Percentiles rank a stretch among this genome's conserved stretches.
Conservation (phyloP, 768 basidiomycete genomes). For the Russula sp. region DNA sequence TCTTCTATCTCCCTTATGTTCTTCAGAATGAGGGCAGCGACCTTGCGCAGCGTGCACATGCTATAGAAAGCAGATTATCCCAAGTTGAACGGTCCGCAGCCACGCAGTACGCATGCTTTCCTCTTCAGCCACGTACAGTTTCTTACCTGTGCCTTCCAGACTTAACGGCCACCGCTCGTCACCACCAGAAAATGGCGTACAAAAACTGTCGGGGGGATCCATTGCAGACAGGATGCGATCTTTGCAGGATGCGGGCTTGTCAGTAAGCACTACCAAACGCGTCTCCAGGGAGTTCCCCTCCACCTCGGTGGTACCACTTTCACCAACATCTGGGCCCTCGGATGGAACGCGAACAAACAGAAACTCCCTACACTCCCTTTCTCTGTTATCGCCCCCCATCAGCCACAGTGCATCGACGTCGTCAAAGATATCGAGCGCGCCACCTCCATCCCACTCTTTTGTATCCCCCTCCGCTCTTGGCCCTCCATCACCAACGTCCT, state of each 20-base stretch:
- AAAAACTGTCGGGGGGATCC: slow-evolving; percentile 45
- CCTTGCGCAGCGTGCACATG: slow-evolving; percentile 35
- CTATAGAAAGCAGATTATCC: slow-evolving; percentile 39
- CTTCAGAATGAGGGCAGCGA: slow-evolving; percentile 34
- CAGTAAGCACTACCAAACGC: slow-evolving; percentile 44
- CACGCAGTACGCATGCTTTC: slow-evolving; percentile 24
- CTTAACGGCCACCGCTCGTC: slow-evolving; percentile 15
- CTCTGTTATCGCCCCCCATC: slow-evolving; percentile 23
- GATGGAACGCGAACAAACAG: slow-evolving; percentile 23
- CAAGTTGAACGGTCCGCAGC: slow-evolving; percentile 37
- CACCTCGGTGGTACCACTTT: slow-evolving; percentile 28
- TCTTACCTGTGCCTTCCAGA: slow-evolving; percentile 11
- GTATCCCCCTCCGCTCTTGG: slow-evolving; percentile 66
- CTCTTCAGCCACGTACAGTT: slow-evolving; percentile 3
- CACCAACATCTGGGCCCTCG: slow-evolving; percentile 29
- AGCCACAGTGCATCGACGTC: slow-evolving; percentile 23
- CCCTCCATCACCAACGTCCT: slow-evolving; percentile 68
- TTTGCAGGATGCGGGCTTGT: slow-evolving; percentile 64
- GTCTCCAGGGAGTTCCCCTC: slow-evolving; percentile 46
- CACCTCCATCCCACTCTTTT: slow-evolving; percentile 42
- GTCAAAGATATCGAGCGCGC: slow-evolving; percentile 22
- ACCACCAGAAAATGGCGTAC: slow-evolving; percentile 16
- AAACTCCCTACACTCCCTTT: slow-evolving; percentile 20
- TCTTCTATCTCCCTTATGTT: not conserved
- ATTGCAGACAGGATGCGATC: slow-evolving; percentile 79